phyloP scores from a whole-genome alignment of 2,329 filamentous ascomycete genomes.

The Pseudocercospora ulei region DNA sequence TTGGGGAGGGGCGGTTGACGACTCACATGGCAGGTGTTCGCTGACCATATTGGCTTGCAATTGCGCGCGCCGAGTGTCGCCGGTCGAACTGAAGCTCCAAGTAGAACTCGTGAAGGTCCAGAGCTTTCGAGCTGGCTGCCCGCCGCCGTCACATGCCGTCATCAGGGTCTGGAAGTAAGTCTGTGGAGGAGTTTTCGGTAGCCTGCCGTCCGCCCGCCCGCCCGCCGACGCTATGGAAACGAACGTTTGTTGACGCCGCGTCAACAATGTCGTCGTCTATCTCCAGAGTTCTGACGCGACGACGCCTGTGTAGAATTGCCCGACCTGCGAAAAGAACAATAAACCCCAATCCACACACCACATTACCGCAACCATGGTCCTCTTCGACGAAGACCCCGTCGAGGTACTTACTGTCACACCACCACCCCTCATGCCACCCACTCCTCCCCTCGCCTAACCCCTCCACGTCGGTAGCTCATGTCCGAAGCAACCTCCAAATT shows the following conservation, averaged over 20 bases:
- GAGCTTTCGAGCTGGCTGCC: slow-evolving; percentile 3
- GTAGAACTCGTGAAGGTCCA: slow-evolving; percentile 3
- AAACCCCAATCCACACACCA: background rate
- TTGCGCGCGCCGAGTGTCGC: slow-evolving; percentile 10
- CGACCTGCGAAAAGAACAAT: background rate
- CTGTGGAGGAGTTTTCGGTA: slow-evolving; percentile 5
- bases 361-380: slow-evolving; percentile 50
- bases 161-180: slow-evolving; percentile 12
- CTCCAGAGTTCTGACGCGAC: too few species aligned
- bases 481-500: slow-evolving; percentile 87
- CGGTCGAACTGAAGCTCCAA: slow-evolving; percentile 11
- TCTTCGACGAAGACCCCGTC: slow-evolving; percentile 87
- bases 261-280: slow-evolving; percentile 15
- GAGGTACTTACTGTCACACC: slow-evolving; percentile 47
- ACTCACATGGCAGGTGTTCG: slow-evolving; percentile 45
- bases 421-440: background rate
- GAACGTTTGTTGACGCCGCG: slow-evolving; percentile 14
- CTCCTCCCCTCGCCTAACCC: slow-evolving; percentile 10
- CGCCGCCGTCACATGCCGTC: slow-evolving; percentile 11
- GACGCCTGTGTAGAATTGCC: too few species aligned
- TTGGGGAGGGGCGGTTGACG: too few species aligned
- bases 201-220: background rate
- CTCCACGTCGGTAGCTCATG: slow-evolving; percentile 54
- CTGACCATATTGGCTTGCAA: slow-evolving; percentile 31
- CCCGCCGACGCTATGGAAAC: slow-evolving; percentile 9